Evolutionary conservation across 2,329 filamentous ascomycete genomes (phyloP).

Genomic region (Fusarium luffae): DNA sequence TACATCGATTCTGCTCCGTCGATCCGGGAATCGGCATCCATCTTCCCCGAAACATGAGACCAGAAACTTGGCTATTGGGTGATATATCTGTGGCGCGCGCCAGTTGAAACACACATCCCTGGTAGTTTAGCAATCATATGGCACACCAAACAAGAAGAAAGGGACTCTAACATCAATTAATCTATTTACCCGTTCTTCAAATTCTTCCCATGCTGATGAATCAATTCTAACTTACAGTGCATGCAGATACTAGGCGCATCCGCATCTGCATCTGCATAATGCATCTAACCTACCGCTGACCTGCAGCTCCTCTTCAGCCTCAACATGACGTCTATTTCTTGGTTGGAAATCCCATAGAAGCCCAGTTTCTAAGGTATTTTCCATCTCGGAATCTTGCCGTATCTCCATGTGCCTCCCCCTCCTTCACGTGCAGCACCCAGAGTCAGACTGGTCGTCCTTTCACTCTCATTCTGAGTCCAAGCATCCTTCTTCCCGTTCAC

Average conservation of each 20-base stretch:
- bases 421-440: conserved; percentile 5
- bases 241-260: conserved; percentile 7
- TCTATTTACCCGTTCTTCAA: neutral
- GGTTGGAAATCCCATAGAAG: neutral
- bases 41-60: conserved; percentile 31
- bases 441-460: neutral
- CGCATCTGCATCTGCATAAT: conserved; percentile 40
- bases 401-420: conserved; percentile 26
- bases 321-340: conserved; percentile 33
- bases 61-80: conserved; percentile 2
- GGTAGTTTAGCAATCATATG: neutral
- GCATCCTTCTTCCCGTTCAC: conserved; percentile 21
- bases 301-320: conserved; percentile 44
- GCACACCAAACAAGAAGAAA: conserved; percentile 15
- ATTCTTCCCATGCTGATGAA: neutral
- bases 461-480: conserved; percentile 6
- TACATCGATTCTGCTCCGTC: conserved; percentile 13
- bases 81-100: conserved; percentile 42
- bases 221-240: neutral
- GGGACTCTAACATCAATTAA: neutral
- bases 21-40: conserved; percentile 33
- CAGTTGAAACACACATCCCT: conserved; percentile 43
- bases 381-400: conserved; percentile 18
- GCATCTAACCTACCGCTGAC: conserved; percentile 36
- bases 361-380: neutral